Percentiles rank a stretch among this genome's conserved stretches.
These are phyloP conservation scores for Talaromyces amestolkiae DNA, from an alignment of 2,329 filamentous ascomycete species.

Conservation along the genomic window DNA sequence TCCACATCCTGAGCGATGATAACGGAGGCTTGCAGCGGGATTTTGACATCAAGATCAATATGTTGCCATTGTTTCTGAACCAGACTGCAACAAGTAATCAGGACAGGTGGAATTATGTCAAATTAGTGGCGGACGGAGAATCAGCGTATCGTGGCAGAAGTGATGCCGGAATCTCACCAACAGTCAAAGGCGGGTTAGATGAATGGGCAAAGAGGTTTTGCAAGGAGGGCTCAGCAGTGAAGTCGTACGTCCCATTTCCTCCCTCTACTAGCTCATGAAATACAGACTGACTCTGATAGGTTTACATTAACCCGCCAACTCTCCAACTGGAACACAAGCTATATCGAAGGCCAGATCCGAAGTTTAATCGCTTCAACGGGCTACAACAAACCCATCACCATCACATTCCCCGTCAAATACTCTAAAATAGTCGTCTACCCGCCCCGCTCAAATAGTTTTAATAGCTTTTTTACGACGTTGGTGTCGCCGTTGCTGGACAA, in stretches of 20 bases:
- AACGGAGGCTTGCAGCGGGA: constrained; percentile 21
- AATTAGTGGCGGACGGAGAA: constrained; percentile 20
- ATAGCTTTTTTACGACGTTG: constrained; percentile 23
- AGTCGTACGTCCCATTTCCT: constrained; percentile 15
- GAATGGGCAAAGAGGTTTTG: constrained; percentile 26
- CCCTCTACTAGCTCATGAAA: background rate
- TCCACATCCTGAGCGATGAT: constrained; percentile 26
- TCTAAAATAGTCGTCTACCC: constrained; percentile 25
- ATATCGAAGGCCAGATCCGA: constrained; percentile 28
- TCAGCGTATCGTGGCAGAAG: constrained; percentile 19
- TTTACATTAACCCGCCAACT: constrained; percentile 19
- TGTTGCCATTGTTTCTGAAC: constrained; percentile 26
- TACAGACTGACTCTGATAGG: constrained; percentile 4
- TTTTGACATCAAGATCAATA: constrained; percentile 29
- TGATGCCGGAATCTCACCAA: constrained; percentile 15
- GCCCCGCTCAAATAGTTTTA: constrained; percentile 13
- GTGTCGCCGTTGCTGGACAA: constrained; percentile 27
- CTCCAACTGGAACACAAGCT: constrained; percentile 21
- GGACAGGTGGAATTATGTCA: constrained; percentile 22
- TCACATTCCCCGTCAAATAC: constrained; percentile 26
- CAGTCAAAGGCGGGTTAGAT: constrained; percentile 21
- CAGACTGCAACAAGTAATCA: constrained; percentile 1
- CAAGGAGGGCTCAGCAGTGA: constrained; percentile 23
- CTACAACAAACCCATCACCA: constrained; percentile 26
- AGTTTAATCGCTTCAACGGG: constrained; percentile 27